phyloP scores from a whole-genome alignment of 2,329 filamentous ascomycete genomes.

The Penicillium sp. region DNA sequence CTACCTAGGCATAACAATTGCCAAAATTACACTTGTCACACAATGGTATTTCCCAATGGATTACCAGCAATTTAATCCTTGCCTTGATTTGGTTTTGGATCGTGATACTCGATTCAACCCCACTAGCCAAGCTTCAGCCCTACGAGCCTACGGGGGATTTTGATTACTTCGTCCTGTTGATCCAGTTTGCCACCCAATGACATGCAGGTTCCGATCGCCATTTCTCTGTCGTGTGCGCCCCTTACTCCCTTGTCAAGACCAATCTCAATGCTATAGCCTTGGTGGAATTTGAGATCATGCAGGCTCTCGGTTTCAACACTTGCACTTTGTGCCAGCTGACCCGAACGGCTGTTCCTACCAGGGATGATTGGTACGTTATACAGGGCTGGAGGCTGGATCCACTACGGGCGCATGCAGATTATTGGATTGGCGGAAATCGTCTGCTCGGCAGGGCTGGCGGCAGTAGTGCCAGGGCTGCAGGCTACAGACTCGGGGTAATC shows the following conservation, averaged over 20 bases:
- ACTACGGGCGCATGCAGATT: neutral
- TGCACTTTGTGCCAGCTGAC: neutral
- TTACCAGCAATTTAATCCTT: neutral
- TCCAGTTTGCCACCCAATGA: neutral
- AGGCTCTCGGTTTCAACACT: neutral
- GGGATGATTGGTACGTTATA: neutral
- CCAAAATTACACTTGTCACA: neutral
- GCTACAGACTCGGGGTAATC: neutral
- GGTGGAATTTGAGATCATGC: neutral
- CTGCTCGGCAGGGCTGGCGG: neutral
- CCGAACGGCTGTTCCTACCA: neutral
- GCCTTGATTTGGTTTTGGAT: neutral
- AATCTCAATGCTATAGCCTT: neutral
- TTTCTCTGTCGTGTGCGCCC: neutral
- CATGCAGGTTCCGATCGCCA: neutral
- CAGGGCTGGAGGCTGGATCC: neutral
- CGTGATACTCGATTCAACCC: constrained; percentile 4
- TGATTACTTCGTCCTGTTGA: neutral
- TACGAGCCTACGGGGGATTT: constrained; percentile 22
- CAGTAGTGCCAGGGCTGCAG: neutral
- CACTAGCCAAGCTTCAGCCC: constrained; percentile 33
- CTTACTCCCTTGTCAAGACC: constrained; percentile 3
- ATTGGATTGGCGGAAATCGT: neutral
- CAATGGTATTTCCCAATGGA: neutral
- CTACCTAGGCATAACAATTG: too few relatives aligned